These are phyloP conservation scores for Eucalyptus fibrosa DNA, from an alignment of 345 rosid genomes.

Conservation along the genomic window DNA sequence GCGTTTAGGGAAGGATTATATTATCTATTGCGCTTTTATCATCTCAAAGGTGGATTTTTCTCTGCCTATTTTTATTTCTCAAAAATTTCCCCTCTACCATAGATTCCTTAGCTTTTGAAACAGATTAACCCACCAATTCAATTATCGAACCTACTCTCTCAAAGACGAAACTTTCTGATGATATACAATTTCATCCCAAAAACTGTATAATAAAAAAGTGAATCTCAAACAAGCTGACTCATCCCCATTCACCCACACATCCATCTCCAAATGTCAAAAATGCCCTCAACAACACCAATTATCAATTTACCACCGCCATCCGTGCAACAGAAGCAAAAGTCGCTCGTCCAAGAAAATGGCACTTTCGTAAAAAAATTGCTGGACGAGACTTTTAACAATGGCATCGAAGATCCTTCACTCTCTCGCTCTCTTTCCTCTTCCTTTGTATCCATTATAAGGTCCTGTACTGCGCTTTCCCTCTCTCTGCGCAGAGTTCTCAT, in stretches of 20 bases:
- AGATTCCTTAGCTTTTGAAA: too few species aligned
- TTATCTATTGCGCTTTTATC: too few species aligned
- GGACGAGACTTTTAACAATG: not conserved
- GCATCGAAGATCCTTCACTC: not conserved
- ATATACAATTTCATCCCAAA: not conserved
- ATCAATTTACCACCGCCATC: not conserved
- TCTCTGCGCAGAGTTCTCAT: too few species aligned
- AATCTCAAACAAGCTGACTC: too few species aligned
- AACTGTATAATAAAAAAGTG: too few species aligned
- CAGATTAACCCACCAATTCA: too few species aligned
- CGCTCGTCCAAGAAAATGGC: not conserved
- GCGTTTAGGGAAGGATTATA: too few species aligned
- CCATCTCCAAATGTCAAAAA: too few species aligned
- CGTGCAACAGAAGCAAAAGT: accelerated
- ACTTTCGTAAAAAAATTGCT: not conserved
- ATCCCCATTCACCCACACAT: not conserved
- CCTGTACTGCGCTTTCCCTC: not conserved
- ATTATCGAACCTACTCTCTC: not conserved
- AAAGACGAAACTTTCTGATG: not conserved
- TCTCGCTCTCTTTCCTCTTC: not conserved
- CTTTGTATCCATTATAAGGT: not conserved
- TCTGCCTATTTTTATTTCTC: not conserved
- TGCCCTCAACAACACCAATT: too few species aligned
- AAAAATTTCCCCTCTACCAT: too few species aligned
- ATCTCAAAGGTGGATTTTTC: not conserved